Evolutionary conservation across 805 yeast genomes (phyloP), one percentile per base, ranked within the genome.

Genomic region (Clavispora carvajalis): DNA sequence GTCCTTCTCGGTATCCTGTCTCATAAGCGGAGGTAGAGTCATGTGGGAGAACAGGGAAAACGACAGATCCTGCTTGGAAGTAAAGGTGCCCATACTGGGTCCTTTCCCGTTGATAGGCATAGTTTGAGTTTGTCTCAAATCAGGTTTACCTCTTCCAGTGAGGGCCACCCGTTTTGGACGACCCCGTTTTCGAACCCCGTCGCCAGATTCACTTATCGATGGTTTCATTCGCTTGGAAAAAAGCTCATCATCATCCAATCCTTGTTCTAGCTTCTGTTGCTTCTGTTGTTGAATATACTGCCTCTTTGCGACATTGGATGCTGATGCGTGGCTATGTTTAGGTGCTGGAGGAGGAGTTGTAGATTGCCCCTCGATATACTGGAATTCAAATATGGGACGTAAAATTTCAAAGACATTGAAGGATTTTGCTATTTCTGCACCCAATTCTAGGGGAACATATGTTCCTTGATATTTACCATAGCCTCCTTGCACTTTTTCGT

Each of bases 401-500:
- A 91, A 68, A 12, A 74, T 67, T 3, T 76, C 83, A 45, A 70
- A 67, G 3, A 67, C 71, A n/a, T 60, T 67, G 42, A 69, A 68
- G 22, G 50, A 51, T 17, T 53, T 52, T 23, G 74, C 74, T 22
- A 69, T 61, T 3, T 65, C 69, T 7, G 52, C 62, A 2, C 74
- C 74, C 19, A 66, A 39, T 12, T 63, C 62, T 37, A 69, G 58
- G 1, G 74, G 74, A 8, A 69, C 73, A 42, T 68, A 69, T 2
- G 74, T 69, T 3, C 74, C 74, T 44, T 78, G 86, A 58, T 77
- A 79, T 51, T 79, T 78, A n/a, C 85, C 86, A 47, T 80, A 77
- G 0, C 86, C 87, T 25, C 86, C 86, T 57, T 80, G 85, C 19
- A 81, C 80, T 51, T 80, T 81, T 51, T 82, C 89, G 53, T 79